Evolutionary conservation across 768 basidiomycete species (phyloP).

Genomic region (Xanthoconium stramineum): DNA sequence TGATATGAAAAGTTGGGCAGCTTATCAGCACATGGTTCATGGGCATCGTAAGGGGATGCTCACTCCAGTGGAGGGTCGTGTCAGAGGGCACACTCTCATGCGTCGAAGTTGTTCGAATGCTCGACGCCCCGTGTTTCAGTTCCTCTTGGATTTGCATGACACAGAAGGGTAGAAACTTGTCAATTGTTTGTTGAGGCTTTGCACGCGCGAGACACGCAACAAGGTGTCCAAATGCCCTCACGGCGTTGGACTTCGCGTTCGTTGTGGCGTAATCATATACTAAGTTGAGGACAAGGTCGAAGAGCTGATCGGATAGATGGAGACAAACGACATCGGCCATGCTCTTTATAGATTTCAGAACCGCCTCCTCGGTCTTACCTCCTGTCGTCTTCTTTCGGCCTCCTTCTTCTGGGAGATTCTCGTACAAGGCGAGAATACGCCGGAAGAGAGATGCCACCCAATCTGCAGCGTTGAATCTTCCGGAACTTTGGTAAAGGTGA

Average conservation of each 20-base stretch:
- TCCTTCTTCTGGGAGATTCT: constrained; percentile 93
- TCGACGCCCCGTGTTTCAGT: constrained; percentile 86
- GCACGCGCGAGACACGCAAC: constrained; percentile 81
- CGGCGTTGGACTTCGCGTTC: constrained; percentile 88
- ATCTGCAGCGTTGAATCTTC: constrained; percentile 40
- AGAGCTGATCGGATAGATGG: constrained; percentile 61
- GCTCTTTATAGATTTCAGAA: constrained; percentile 74
- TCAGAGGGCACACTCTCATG: constrained; percentile 76
- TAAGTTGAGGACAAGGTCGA: constrained; percentile 81
- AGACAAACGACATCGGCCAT: constrained; percentile 80
- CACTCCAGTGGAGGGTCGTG: constrained; percentile 92
- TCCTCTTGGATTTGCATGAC: constrained; percentile 76
- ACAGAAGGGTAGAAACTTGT: constrained; percentile 79
- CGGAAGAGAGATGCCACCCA: constrained; percentile 80
- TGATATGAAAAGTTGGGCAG: constrained; percentile 24
- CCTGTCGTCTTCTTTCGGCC: constrained; percentile 83
- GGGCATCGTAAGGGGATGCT: constrained; percentile 22
- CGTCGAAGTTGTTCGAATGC: constrained; percentile 73
- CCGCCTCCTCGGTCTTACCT: constrained; percentile 73
- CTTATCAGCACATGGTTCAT: not conserved
- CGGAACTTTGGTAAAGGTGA: not conserved
- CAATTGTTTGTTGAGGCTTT: constrained; percentile 69
- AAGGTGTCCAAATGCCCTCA: constrained; percentile 85
- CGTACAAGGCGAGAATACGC: constrained; percentile 76
- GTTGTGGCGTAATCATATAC: constrained; percentile 86